phyloP scores from a whole-genome alignment of 2,329 filamentous ascomycete species.

The Aureobasidium sp. region DNA sequence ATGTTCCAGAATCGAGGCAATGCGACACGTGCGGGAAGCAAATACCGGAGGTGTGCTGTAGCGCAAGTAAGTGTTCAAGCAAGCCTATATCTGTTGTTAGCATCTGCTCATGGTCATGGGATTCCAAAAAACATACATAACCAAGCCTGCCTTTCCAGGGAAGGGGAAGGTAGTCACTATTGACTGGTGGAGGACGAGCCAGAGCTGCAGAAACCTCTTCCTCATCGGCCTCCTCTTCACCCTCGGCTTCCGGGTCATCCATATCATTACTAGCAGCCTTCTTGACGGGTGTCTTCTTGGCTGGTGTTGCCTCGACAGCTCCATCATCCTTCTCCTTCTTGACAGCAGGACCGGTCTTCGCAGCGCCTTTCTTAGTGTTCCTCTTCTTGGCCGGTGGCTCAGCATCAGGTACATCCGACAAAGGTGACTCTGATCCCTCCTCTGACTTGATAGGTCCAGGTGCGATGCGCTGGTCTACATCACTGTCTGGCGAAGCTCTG shows the following conservation, averaged over 20 bases:
- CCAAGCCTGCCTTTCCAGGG: slow-evolving; percentile 87
- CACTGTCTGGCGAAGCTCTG: slow-evolving; percentile 39
- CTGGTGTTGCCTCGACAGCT: slow-evolving; percentile 18
- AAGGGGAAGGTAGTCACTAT: slow-evolving; percentile 75
- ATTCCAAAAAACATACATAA: too few species aligned
- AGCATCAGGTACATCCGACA: slow-evolving; percentile 31
- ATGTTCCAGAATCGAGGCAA: slow-evolving; percentile 84
- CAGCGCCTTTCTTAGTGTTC: slow-evolving; percentile 17
- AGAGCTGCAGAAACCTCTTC: slow-evolving; percentile 54
- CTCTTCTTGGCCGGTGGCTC: slow-evolving; percentile 24
- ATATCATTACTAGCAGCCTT: slow-evolving; percentile 22
- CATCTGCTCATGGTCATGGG: too few species aligned
- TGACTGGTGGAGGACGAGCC: slow-evolving; percentile 65
- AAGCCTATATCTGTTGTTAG: slow-evolving; percentile 52
- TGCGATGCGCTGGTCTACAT: slow-evolving; percentile 26
- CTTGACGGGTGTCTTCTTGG: slow-evolving; percentile 20
- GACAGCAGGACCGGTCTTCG: slow-evolving; percentile 15
- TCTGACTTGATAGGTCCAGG: slow-evolving; percentile 24
- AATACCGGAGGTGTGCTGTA: slow-evolving; percentile 77
- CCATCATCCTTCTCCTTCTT: slow-evolving; percentile 20
- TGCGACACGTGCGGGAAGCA: slow-evolving; percentile 83
- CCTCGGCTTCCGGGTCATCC: slow-evolving; percentile 49
- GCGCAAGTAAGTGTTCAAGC: slow-evolving; percentile 85
- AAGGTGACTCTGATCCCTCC: slow-evolving; percentile 25
- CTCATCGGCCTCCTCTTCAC: slow-evolving; percentile 45